These are phyloP conservation scores for Trichoderma sp. DNA, from an alignment of 2,329 filamentous ascomycete genomes.

Conservation along the genomic window DNA sequence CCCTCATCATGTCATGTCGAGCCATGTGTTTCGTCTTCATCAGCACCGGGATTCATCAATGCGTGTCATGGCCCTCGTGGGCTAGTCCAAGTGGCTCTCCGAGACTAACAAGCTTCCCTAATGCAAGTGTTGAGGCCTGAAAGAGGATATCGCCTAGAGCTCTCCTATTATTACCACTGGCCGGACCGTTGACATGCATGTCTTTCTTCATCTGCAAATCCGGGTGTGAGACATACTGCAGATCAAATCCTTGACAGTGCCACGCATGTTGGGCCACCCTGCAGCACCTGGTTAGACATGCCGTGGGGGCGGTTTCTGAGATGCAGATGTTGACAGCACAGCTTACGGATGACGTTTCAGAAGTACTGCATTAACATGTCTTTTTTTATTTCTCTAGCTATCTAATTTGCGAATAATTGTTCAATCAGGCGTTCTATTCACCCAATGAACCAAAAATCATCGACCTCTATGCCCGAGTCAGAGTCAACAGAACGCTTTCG, in stretches of 20 bases:
- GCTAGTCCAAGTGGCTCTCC: background rate
- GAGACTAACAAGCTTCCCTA: background rate
- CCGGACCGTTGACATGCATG: background rate
- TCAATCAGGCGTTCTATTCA: background rate
- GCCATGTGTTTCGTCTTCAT: background rate
- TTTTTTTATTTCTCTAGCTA: background rate
- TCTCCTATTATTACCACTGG: background rate
- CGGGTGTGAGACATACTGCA: background rate
- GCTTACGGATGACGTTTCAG: slow-evolving; percentile 5
- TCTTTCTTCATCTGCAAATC: background rate
- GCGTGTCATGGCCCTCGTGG: background rate
- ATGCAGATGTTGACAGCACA: slow-evolving; percentile 1
- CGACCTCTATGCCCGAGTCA: slow-evolving; percentile 11
- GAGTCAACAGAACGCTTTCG: slow-evolving; percentile 17
- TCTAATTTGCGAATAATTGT: background rate
- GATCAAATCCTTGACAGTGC: background rate
- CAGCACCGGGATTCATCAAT: background rate
- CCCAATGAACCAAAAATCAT: background rate
- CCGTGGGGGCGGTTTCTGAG: background rate
- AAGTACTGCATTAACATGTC: background rate
- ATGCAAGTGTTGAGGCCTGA: slow-evolving; percentile 16
- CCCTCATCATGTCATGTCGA: background rate
- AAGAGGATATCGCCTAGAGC: background rate
- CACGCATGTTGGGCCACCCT: slow-evolving; percentile 15
- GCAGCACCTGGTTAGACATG: background rate